Base-by-base conservation (phyloP, 352 stramenopile species). In the Phytopythium mirpurense region DNA sequence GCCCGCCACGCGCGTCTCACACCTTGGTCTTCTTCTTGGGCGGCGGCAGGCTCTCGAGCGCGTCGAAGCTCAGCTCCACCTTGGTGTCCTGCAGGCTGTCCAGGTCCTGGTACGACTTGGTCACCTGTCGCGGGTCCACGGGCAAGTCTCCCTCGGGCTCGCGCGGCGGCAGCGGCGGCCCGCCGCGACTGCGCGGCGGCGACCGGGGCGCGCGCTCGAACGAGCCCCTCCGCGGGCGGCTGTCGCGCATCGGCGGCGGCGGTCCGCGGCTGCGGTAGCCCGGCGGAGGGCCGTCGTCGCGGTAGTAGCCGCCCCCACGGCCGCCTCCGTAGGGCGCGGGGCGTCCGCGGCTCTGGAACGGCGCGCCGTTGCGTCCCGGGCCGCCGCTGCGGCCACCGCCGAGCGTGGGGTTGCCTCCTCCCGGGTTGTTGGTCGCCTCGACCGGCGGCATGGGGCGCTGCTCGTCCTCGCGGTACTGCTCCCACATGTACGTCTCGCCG, bases 21-120 rank as follows among this genome's bases (percentile, higher is more conserved):
- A 87, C 65, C 46, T 93, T 93, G 16, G 76, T 77, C 72, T 90
- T 88, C 71, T 93, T 93, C 68, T 93, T 93, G 18, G 83, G 83
- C 40, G 83, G 83, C 36, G 81, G 83, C 44, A 93, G 67, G 35
- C 70, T 90, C 41, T 88, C 77, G 21, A 93, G 65, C 27, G 78
- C 81, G 42, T 93, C 78, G 59, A 93, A 93, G 52, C 74, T 89
- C 55, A 93, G 57, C 56, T 93, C 81, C 45, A 93, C 83, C 62
- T 91, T 89, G 7, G 80, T 84, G 50, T 91, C 78, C 53, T 90
- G 72, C 26, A 93, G 54, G 40, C 90, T 88, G 68, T 93, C 83
- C 55, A 93, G 59, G 50, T 93, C 83, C 38, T 86, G 81, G 56
- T 93, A 93, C 43, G 78, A 93, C 38, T 81, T 89, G n/a, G 73